Evolutionary conservation across 169 alveolate genomes (phyloP), one percentile per base, ranked within the genome.

Genomic region (Prorocentrum cordatum): DNA sequence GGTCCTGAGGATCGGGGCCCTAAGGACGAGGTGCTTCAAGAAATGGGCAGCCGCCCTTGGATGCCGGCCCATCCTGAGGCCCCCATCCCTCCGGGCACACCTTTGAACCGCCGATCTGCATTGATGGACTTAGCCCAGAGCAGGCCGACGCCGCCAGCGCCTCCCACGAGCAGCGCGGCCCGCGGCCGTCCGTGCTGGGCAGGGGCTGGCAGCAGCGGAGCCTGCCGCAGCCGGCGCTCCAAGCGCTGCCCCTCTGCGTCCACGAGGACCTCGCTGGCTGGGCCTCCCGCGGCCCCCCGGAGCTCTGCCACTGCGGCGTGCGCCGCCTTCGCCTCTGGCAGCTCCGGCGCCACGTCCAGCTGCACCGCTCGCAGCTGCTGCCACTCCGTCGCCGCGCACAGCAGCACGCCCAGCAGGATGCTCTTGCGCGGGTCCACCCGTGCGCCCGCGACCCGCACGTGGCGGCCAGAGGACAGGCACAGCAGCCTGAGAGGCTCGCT

Each of bases 121-220:
- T 4, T 2, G 10, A 80, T 79, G 58, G 22, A 68, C 24, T 39
- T n/a, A 7, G 90, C 90, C 90, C 90, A 80, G 10, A 42, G 26
- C 20, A 59, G 7, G 10, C 90, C 90, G 29, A 80, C 62, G 20
- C 90, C 90, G 3, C 90, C 90, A 27, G 80, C 33, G n/a, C 90
- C 90, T 7, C 90, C 90, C 18, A 80, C 90, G 26, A 62, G 22
- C 70, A 80, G 29, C 27, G 31, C 77, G 32, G 64, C 64, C 54
- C 31, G 59, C 9, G 16, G n/a, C n/a, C n/a, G n/a, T n/a, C n/a
- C n/a, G n/a, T n/a, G n/a, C n/a, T n/a, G n/a, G n/a, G n/a, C n/a
- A n/a, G n/a, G n/a, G 14, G 14, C 50, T 31, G 36, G 54, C 54
- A 32, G 70, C 72, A 35, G 31, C 20, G 87, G 22, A 2, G 67